Percentiles rank a stretch among this genome's conserved stretches.
Evolutionary conservation across 352 stramenopile genomes (phyloP).

Genomic region (Phytopythium aichiense): DNA sequence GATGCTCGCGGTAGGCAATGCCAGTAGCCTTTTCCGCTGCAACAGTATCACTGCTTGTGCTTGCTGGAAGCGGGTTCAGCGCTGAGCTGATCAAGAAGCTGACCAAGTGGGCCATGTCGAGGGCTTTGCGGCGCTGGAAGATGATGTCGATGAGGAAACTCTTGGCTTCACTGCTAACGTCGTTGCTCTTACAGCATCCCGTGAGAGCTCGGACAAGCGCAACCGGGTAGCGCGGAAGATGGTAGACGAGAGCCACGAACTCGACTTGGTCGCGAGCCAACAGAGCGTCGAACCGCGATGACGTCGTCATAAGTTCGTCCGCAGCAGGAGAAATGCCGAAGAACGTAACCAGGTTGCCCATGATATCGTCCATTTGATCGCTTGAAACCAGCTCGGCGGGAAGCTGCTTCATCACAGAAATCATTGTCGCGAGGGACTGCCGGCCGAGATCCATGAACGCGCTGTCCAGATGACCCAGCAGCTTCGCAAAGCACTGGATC

Average conservation of each 20-base stretch:
- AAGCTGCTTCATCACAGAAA: slow-evolving; percentile 75
- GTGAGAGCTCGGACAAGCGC: slow-evolving; percentile 60
- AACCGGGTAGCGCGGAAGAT: slow-evolving; percentile 67
- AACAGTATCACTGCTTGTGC: slow-evolving; percentile 7
- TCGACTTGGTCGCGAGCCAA: slow-evolving; percentile 48
- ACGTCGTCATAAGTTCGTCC: neutral
- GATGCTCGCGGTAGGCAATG: slow-evolving; percentile 31
- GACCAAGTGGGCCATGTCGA: slow-evolving; percentile 73
- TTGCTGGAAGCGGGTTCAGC: slow-evolving; percentile 20
- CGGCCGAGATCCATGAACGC: slow-evolving; percentile 58
- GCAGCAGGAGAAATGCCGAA: slow-evolving; percentile 38
- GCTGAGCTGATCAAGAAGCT: slow-evolving; percentile 79
- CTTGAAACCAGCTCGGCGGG: slow-evolving; percentile 40
- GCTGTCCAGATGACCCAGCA: slow-evolving; percentile 53
- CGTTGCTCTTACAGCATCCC: slow-evolving; percentile 68
- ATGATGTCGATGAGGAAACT: slow-evolving; percentile 82
- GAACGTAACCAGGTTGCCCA: slow-evolving; percentile 57
- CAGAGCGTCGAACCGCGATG: slow-evolving; percentile 51
- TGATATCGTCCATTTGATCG: slow-evolving; percentile 46
- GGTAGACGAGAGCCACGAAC: slow-evolving; percentile 72
- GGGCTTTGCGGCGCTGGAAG: slow-evolving; percentile 46
- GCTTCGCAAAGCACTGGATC: slow-evolving; percentile 59
- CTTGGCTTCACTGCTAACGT: slow-evolving; percentile 65
- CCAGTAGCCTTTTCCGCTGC: slow-evolving; percentile 3
- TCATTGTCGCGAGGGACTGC: slow-evolving; percentile 60